Evolutionary conservation across 2,329 filamentous ascomycete species (phyloP), one percentile per base, ranked within the genome.

Genomic region (Bimuria novae-zelandiae): DNA sequence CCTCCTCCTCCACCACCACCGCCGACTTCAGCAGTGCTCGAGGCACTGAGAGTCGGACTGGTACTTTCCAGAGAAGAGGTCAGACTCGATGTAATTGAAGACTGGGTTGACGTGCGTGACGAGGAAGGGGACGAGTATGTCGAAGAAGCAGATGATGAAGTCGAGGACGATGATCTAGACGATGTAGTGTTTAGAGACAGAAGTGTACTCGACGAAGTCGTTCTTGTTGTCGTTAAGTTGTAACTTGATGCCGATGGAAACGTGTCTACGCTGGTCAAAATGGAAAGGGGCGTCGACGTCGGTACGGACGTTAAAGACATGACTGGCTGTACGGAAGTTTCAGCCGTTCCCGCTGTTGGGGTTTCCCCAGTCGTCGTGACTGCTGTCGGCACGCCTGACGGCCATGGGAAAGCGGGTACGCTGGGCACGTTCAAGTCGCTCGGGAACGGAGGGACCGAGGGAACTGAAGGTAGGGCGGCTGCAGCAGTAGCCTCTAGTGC

Each of bases 391-490:
- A 57, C 55, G 29, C 59, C 59, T n/a, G 70, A 64, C 19, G 68
- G 60, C 37, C 55, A 73, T 25, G 71, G 72, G 49, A 69, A 73
- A 6, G 67, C 59, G 12, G 70, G 70, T 2, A 74, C 71, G 2
- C 65, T 59, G 0, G 63, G 63, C 11, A 63, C 50, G 17, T 41
- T 58, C 29, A 74, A 56, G 29, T 71, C 61, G 52, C 58, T 69
- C 1, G 73, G 72, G 47, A 74, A 75, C 11, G 67, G 55, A 29
- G 70, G 70, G 7, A 74, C 71, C 2, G 70, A 50, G 7, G 71
- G 71, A 2, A 53, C 51, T n/a, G 62, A 51, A 41, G 32, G 51
- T 17, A 57, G 37, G 7, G 29, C 37, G 11, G 53, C 46, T 27
- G 47, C 44, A 11, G 51, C 39, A 14, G 46, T 51, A 41, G 32